Evolutionary conservation across 129 eudicot genomes (phyloP).

Genomic region (Sambucus nigra): DNA sequence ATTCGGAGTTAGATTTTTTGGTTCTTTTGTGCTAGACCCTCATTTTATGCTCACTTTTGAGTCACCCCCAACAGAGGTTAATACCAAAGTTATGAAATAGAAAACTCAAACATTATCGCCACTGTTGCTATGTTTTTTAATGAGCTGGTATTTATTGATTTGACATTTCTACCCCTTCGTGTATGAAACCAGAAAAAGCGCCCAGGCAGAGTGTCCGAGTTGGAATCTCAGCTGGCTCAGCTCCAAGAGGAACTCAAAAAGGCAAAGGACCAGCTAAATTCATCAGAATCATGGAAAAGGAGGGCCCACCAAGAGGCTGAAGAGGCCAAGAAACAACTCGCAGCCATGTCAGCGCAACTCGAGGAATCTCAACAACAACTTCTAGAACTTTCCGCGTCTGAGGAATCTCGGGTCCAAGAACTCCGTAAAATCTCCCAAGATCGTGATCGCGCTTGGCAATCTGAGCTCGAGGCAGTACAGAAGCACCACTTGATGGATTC

Average conservation of each 20-base stretch:
- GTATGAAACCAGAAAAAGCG: conserved; percentile 45
- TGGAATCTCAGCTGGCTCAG: conserved; percentile 63
- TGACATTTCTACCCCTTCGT: neutral
- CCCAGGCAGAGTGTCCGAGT: conserved; percentile 47
- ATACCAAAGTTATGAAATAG: too few relatives aligned
- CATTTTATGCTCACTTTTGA: too few relatives aligned
- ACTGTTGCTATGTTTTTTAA: too few relatives aligned
- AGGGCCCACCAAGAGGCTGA: conserved; percentile 68
- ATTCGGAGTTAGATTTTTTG: neutral
- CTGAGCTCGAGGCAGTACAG: conserved; percentile 88
- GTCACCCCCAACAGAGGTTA: too few relatives aligned
- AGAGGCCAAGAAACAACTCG: conserved; percentile 65
- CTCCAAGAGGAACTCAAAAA: conserved; percentile 82
- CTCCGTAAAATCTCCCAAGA: conserved; percentile 86
- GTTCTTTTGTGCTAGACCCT: neutral
- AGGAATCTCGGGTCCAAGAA: conserved; percentile 69
- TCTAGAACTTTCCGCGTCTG: conserved; percentile 66
- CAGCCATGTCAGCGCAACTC: conserved; percentile 48
- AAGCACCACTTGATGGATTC: conserved; percentile 85
- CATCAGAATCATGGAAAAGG: conserved; percentile 50
- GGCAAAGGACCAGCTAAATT: conserved; percentile 55
- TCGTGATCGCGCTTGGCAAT: conserved; percentile 84
- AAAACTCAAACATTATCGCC: too few relatives aligned
- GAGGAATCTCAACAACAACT: conserved; percentile 69
- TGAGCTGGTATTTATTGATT: too few relatives aligned